These are phyloP conservation scores for Lathyrus aphaca DNA, from an alignment of 306 rosid genomes.

Conservation along the genomic window DNA sequence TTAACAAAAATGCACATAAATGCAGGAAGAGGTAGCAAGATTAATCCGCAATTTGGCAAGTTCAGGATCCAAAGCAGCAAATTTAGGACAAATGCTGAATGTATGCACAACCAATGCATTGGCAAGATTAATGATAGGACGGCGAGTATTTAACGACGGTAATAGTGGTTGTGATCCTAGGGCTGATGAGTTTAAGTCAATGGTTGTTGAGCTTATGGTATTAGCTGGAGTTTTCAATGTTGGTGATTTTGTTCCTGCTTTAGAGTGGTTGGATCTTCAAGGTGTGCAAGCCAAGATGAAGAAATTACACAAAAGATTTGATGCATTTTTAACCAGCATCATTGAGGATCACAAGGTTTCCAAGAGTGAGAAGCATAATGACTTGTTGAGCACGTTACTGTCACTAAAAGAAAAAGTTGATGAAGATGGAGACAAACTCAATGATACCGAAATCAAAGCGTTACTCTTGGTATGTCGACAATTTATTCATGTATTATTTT, in stretches of 20 bases:
- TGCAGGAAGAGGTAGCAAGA: constrained; percentile 72
- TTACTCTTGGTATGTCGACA: constrained; percentile 56
- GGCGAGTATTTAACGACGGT: constrained; percentile 61
- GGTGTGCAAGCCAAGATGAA: constrained; percentile 68
- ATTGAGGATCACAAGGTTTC: constrained; percentile 56
- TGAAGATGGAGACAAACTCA: constrained; percentile 50
- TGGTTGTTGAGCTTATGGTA: constrained; percentile 74
- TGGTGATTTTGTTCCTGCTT: constrained; percentile 69
- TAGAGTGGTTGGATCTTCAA: constrained; percentile 68
- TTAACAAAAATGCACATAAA: neutral
- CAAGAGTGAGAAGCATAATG: constrained; percentile 42
- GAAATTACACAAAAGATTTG: constrained; percentile 65
- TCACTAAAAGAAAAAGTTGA: constrained; percentile 47
- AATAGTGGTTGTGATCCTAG: constrained; percentile 43
- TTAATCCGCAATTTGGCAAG: constrained; percentile 49
- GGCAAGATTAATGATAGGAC: constrained; percentile 67
- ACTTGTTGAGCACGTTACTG: constrained; percentile 59
- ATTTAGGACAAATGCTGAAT: constrained; percentile 60
- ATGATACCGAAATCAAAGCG: constrained; percentile 72
- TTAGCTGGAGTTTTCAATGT: constrained; percentile 69
- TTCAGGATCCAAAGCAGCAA: constrained; percentile 47
- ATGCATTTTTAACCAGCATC: constrained; percentile 54
- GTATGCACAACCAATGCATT: constrained; percentile 69
- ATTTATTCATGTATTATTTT: neutral
- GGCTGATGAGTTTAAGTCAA: constrained; percentile 68